Evolutionary conservation across 192 early-diverging fungal genomes (phyloP), one percentile per base, ranked within the genome.

Genomic region (Coemansia biformis): DNA sequence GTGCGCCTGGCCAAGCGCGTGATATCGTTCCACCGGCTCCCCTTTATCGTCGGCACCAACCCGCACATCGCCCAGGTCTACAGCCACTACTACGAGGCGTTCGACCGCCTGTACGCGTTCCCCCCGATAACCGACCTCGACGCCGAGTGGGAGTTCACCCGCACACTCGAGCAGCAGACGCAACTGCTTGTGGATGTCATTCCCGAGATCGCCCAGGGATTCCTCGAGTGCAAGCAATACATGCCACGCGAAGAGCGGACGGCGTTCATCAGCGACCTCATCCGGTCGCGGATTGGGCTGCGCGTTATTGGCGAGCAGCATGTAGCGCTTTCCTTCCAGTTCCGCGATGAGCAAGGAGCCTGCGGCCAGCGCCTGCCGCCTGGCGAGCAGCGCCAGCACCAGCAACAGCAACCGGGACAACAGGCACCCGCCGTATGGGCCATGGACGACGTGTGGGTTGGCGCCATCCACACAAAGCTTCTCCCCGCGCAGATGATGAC

Each of bases 41-140:
- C 92, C 0, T 96, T 92, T 59, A 98, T 98, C 40, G 92, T 98
- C 28, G 95, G 91, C 46, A 90, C 89, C 38, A 98, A 98, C 64
- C 95, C 95, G 2, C 80, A 90, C 54, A 92, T 98, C 43, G 76
- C 83, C 32, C 71, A 75, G 31, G 82, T 94, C 12, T 93, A 93
- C 63, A 67, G 80, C 40, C 82, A 90, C 13, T 90, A 89, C 52
- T 82, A 79, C 46, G 80, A 86, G 43, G 86, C 89, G 12, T 86
- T 90, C 50, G 84, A 86, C 43, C 75, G 51, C 7, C 65, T 96
- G 3, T 76, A 78, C 12, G 59, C 74, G 1, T 83, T 86, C 38
- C 84, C 90, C 2, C 73, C 78, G 30, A 79, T 86, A 5, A 53
- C 43, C 14, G 73, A 79, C 17, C 47, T 76, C 11, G 71, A 79